Base-by-base conservation (phyloP, 352 stramenopile genomes). In the Plasmopara viticola region DNA sequence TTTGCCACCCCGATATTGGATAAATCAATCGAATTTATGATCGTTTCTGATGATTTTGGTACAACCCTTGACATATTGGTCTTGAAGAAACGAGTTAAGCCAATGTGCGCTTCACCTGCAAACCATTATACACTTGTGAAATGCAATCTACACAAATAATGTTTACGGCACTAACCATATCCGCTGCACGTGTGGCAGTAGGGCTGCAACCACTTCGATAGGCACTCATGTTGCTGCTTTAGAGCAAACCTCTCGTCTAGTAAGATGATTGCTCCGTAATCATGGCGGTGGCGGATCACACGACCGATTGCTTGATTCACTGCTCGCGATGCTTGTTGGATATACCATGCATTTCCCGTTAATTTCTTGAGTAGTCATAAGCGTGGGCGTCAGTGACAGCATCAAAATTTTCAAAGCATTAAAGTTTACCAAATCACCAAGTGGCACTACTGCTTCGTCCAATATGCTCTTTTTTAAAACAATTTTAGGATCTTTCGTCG, bases 281-380 rank as follows among this genome's bases (percentile, higher is more conserved):
- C 97, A 50, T 96, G 83, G 13, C 90, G 85, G 66, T 99, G 97
- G 9, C 97, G 94, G 80, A 99, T 99, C 5, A 99, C 96, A 58
- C 97, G 84, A 2, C 97, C 97, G 46, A 99, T 92, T 6, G 97
- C 97, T 84, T 99, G 97, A 67, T 99, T 99, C 9, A 99, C 95
- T 48, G 96, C 96, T 50, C 96, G 74, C 48, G 95, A 94, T 6
- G 96, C 96, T 86, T 99, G 95, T 51, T 99, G 96, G 34, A 94
- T 93, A 62, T 99, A 99, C 97, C 97, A 99, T 20, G 97, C 86
- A 48, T 97, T 93, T 5, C 97, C 97, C 56, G 75, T 86, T 51
- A 97, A 63, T 79, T 96, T 92, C 70, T 94, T 20, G n/a, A 20
- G 33, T 46, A 2, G 45, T 14, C 44, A 50, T 44, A 0, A 34